Percentiles rank a stretch among this genome's conserved stretches.
phyloP scores from a whole-genome alignment of 2,329 filamentous ascomycete genomes.

The Dactylellina sp. region DNA sequence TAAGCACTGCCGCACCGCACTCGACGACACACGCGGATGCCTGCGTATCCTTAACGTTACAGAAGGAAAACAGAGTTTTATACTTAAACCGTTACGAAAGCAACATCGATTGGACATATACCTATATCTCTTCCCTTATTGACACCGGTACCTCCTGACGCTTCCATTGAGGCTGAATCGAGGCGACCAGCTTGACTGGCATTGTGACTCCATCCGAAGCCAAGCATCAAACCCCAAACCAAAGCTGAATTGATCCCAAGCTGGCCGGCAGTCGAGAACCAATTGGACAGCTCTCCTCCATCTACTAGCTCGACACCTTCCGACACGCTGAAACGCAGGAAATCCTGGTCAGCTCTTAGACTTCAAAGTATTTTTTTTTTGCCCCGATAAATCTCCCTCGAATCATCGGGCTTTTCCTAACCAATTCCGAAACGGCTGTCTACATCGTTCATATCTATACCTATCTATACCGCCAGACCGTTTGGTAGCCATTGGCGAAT shows the following conservation, averaged over 20 bases:
- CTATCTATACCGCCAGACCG: neutral
- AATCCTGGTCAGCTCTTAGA: neutral
- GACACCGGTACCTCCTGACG: neutral
- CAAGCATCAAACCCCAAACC: too few relatives aligned
- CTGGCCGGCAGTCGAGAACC: neutral
- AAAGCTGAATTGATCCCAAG: slow-evolving; percentile 28
- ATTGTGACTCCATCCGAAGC: too few relatives aligned
- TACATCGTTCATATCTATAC: neutral
- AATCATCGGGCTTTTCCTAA: neutral
- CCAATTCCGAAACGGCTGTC: too few relatives aligned
- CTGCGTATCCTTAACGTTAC: slow-evolving; percentile 22
- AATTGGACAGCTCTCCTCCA: slow-evolving; percentile 14
- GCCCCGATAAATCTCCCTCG: neutral
- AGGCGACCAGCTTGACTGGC: too few relatives aligned
- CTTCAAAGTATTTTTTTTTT: neutral
- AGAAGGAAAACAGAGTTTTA: too few relatives aligned
- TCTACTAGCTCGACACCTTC: neutral
- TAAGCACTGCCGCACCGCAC: slow-evolving; percentile 13
- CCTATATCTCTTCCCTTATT: too few relatives aligned
- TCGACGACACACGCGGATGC: slow-evolving; percentile 5
- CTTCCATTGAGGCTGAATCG: too few relatives aligned
- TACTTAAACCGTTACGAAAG: too few relatives aligned
- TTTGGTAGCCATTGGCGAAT: slow-evolving; percentile 20
- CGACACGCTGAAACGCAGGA: slow-evolving; percentile 17
- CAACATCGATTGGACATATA: too few relatives aligned